Percentiles rank a stretch among this genome's conserved stretches.
These are phyloP conservation scores for Seiridium unicorne DNA, from an alignment of 2,329 filamentous ascomycete species.

Conservation along the genomic window DNA sequence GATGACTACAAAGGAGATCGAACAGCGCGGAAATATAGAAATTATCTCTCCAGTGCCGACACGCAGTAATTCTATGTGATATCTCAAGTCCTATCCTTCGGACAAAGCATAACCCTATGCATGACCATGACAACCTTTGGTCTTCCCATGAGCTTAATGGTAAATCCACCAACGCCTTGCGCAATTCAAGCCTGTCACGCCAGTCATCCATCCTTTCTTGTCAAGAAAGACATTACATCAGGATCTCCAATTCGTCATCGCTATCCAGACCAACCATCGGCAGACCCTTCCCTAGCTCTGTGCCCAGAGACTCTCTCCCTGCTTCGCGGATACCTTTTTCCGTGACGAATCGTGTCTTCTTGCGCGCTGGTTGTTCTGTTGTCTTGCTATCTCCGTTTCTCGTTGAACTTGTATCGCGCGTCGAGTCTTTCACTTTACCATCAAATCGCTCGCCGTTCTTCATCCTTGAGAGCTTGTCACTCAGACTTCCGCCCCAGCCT, in stretches of 20 bases:
- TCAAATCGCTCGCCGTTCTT: slow-evolving; percentile 55
- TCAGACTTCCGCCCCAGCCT: slow-evolving; percentile 58
- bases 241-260: slow-evolving; percentile 48
- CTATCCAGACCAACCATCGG: slow-evolving; percentile 26
- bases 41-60: no score
- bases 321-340: slow-evolving; percentile 76
- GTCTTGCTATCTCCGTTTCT: background rate
- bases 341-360: slow-evolving; percentile 80
- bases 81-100: background rate
- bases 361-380: slow-evolving; percentile 50
- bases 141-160: background rate
- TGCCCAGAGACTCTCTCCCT: slow-evolving; percentile 69
- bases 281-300: slow-evolving; percentile 35
- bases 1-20: no score
- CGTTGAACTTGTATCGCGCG: slow-evolving; percentile 9
- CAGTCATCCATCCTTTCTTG: background rate
- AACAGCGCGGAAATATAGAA: no score
- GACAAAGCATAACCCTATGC: no score
- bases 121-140: background rate
- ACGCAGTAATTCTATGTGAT: background rate
- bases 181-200: background rate
- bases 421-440: slow-evolving; percentile 24
- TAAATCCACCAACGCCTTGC: background rate
- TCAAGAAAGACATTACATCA: background rate
- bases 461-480: slow-evolving; percentile 59